phyloP scores from a whole-genome alignment of 805 yeast species.

The Yamadazyma phyllophila region DNA sequence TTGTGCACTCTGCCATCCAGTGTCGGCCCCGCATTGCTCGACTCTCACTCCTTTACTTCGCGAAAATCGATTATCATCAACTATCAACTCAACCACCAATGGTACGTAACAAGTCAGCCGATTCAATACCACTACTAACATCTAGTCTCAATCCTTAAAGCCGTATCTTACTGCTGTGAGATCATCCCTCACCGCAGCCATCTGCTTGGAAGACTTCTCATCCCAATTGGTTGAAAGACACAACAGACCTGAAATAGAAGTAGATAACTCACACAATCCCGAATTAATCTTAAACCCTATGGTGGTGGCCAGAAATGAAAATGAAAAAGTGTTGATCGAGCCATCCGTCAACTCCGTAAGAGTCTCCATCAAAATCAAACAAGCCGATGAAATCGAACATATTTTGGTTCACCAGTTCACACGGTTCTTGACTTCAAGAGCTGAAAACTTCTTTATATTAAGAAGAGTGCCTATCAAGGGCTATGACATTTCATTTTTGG shows the following conservation, averaged over 20 bases:
- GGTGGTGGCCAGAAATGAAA: slow-evolving; percentile 88
- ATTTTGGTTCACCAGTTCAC: slow-evolving; percentile 94
- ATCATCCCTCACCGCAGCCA: slow-evolving; percentile 87
- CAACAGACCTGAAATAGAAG: slow-evolving; percentile 95
- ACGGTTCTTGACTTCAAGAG: slow-evolving; percentile 89
- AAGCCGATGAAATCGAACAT: slow-evolving; percentile 95
- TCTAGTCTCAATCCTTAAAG: slow-evolving; percentile 87
- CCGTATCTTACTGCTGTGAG: slow-evolving; percentile 95
- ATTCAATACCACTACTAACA: neutral
- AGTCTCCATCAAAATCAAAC: slow-evolving; percentile 88
- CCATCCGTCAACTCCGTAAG: slow-evolving; percentile 91
- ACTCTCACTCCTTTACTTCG: too few relatives aligned
- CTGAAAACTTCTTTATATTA: slow-evolving; percentile 88
- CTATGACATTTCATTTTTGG: slow-evolving; percentile 87
- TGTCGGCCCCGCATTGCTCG: too few relatives aligned
- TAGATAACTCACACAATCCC: slow-evolving; percentile 63
- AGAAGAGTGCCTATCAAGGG: slow-evolving; percentile 90
- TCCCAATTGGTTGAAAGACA: slow-evolving; percentile 96
- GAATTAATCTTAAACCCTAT: slow-evolving; percentile 87
- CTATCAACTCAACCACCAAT: slow-evolving; percentile 2
- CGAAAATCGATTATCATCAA: neutral
- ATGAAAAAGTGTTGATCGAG: slow-evolving; percentile 88
- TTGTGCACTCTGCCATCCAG: too few relatives aligned
- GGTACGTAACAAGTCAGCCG: neutral
- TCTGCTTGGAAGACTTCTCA: slow-evolving; percentile 89